These are phyloP conservation scores for Fomitopsis pulvina DNA, from an alignment of 768 basidiomycete genomes.

Conservation along the genomic window DNA sequence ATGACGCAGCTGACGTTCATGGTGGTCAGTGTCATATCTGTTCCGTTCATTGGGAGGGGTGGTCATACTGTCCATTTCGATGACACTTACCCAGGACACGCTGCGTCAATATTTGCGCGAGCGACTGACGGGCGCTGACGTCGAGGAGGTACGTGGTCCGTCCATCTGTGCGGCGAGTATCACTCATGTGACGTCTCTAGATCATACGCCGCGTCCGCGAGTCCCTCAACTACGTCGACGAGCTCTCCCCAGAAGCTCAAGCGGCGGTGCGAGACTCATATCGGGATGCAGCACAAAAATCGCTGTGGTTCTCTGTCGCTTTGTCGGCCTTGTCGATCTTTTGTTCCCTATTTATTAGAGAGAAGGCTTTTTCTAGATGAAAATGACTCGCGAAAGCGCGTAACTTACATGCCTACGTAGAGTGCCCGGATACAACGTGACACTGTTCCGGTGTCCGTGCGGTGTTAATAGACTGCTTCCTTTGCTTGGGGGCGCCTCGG, in stretches of 20 bases:
- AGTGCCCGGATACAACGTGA: too few species aligned
- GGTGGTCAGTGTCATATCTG: conserved; percentile 47
- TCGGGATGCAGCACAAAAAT: conserved; percentile 38
- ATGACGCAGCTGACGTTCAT: background rate
- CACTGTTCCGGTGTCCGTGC: too few species aligned
- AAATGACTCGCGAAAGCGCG: background rate
- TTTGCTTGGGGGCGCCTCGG: too few species aligned
- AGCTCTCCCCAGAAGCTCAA: conserved; percentile 23
- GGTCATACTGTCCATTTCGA: conserved; percentile 48
- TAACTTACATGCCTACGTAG: too few species aligned
- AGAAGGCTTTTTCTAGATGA: conserved; percentile 30
- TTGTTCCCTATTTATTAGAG: conserved; percentile 46
- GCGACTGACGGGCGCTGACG: conserved; percentile 33
- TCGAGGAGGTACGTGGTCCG: conserved; percentile 41
- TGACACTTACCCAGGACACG: conserved; percentile 47
- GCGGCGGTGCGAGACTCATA: conserved; percentile 23
- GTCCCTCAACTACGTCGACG: conserved; percentile 27
- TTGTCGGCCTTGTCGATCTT: conserved; percentile 37
- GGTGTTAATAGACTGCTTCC: too few species aligned
- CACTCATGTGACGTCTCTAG: conserved; percentile 10
- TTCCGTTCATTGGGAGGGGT: conserved; percentile 60
- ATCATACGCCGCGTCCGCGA: conserved; percentile 27
- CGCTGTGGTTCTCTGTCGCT: conserved; percentile 41
- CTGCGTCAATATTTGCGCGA: conserved; percentile 37
- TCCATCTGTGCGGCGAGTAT: background rate